These are phyloP conservation scores for Danielozyma ontarioensis DNA, from an alignment of 805 yeast genomes.

Conservation along the genomic window DNA sequence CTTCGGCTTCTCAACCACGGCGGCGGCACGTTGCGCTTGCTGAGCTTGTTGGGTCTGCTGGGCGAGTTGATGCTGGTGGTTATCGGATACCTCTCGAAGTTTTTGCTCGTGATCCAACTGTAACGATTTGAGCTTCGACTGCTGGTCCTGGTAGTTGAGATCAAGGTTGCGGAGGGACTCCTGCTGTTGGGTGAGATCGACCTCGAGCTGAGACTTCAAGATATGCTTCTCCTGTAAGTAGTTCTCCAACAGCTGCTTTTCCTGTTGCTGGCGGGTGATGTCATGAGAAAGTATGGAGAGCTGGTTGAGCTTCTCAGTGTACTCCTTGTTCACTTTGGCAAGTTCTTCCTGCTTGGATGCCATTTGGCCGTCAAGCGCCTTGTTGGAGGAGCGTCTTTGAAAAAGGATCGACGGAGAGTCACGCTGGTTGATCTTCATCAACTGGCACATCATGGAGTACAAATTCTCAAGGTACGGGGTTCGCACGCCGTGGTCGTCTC, in stretches of 20 bases:
- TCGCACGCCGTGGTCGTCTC: conserved; percentile 81
- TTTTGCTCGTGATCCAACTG: conserved; percentile 1
- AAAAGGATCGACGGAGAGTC: conserved; percentile 23
- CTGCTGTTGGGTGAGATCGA: conserved; percentile 16
- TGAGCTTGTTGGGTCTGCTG: neutral
- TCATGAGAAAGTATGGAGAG: conserved; percentile 16
- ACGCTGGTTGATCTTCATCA: conserved; percentile 40
- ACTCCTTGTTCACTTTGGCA: conserved; percentile 5
- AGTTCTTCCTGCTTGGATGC: neutral
- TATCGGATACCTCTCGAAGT: neutral
- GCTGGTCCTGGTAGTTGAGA: conserved; percentile 10
- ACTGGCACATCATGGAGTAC: conserved; percentile 72
- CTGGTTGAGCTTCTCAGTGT: conserved; percentile 15
- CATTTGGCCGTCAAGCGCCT: neutral
- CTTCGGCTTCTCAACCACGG: neutral
- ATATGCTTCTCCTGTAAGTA: conserved; percentile 15
- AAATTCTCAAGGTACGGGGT: conserved; percentile 89
- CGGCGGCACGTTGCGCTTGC: neutral
- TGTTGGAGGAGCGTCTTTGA: conserved; percentile 13
- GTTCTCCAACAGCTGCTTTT: conserved; percentile 12
- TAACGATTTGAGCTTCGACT: conserved; percentile 6
- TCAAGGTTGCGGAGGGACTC: conserved; percentile 12
- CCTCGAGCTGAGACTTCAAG: conserved; percentile 16
- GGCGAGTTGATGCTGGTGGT: neutral
- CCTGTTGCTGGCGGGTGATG: conserved; percentile 10